A percentile compares a stretch with the other conserved stretches of the same genome.
Conservation (phyloP, 306 rosid genomes). For the Neltuma alba region DNA sequence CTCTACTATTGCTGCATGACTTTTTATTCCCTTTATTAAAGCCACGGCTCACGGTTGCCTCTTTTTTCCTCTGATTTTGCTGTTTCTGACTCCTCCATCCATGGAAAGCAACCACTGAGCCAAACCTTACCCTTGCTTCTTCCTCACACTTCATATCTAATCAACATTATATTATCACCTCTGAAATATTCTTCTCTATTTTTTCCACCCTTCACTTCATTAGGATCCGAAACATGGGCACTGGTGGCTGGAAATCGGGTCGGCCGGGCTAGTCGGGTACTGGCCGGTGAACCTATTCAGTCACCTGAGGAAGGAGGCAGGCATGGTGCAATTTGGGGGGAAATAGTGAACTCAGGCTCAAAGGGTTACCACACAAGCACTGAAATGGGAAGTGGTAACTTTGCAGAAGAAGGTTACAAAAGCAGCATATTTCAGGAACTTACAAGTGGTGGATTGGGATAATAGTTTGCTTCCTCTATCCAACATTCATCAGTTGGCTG, state of each 20-base stretch:
- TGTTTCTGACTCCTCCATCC: not conserved
- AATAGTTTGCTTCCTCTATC: constrained; percentile 83
- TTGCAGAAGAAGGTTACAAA: constrained; percentile 89
- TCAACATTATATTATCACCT: too few species aligned
- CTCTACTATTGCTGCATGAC: not conserved
- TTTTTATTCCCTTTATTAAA: constrained; percentile 34
- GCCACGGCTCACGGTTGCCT: constrained; percentile 33
- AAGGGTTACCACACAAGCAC: constrained; percentile 91
- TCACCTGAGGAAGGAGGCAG: constrained; percentile 84
- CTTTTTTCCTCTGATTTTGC: constrained; percentile 39
- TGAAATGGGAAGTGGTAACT: constrained; percentile 98
- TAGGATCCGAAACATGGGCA: constrained; percentile 98
- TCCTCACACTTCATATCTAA: not conserved
- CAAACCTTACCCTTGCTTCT: not conserved
- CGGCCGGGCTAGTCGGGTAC: constrained; percentile 81
- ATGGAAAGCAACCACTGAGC: not conserved
- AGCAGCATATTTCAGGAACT: constrained; percentile 95
- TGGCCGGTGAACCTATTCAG: constrained; percentile 94
- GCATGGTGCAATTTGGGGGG: constrained; percentile 99
- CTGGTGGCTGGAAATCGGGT: constrained; percentile 95
- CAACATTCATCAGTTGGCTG: constrained; percentile 79
- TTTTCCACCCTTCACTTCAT: too few species aligned
- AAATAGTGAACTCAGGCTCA: constrained; percentile 79
- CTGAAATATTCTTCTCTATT: too few species aligned
- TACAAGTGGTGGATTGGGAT: constrained; percentile 96